Evolutionary conservation across 129 eudicot genomes (phyloP), one percentile per base, ranked within the genome.

Genomic region (Cynara cardunculus): DNA sequence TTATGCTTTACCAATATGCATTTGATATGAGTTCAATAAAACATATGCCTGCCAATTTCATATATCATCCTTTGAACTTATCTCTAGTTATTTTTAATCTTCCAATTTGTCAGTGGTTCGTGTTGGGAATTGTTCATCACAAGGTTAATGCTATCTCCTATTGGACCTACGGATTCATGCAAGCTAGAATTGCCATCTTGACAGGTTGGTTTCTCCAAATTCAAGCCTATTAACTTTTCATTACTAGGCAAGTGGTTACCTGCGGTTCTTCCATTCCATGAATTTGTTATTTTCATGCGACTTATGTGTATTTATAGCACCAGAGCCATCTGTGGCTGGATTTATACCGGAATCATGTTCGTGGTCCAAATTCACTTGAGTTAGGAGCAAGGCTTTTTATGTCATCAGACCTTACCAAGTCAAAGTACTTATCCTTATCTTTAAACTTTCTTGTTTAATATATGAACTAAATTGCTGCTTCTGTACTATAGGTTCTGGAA

Each of bases 101-200:
- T 18, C 30, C 22, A 70, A 32, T 77, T 39, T 83, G 66, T 41
- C 82, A 89, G 96, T 68, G 91, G 92, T 74, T 91, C 96, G 91
- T 87, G 77, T 41, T 87, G 74, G 75, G 89, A 30, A 85, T 89
- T 93, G 92, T 89, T 70, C 70, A 87, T 81, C 88, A 88, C 61
- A 91, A 91, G 87, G 90, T 74, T 39, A 85, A 87, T 79, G 96
- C 93, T 22, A 81, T 91, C 59, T 90, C 87, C 79, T 93, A 91
- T 70, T 91, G 91, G 91, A 73, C 93, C 93, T 28, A 91, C 93
- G 4, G 93, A 91, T 84, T 87, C 91, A 22, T 69, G 26, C 53
- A 84, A 87, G 93, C 96, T 21, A 91, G 13, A 87, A 64, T 78
- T 83, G 85, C 91, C 71, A 88, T 89, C 78, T 91, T 93, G 21